Base-by-base conservation (phyloP, 495 filamentous ascomycete genomes). In the Aspergillus heteromorphus region DNA sequence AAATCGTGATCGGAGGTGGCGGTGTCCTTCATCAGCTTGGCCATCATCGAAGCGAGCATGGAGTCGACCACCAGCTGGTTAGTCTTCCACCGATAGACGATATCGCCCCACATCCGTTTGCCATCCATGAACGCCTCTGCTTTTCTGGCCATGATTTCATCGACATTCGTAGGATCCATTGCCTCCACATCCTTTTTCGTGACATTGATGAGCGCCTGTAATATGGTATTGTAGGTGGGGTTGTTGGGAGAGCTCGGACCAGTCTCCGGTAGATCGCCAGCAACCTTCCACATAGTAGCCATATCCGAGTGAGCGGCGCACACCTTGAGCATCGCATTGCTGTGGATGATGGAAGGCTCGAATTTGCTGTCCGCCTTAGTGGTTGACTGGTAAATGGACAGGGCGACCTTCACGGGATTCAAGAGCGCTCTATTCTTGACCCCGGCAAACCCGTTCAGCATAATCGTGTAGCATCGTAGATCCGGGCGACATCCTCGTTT, bases 21-120 rank as follows among this genome's bases (percentile, higher is more conserved):
- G 20, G 81, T 71, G 1, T 38, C 11, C 17, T 88, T 64, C 6
- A 97, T 74, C 2, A 96, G 54, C 18, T 81, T 73, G 10, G 85
- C 89, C 87, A 97, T 92, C 5, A n/a, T n/a, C n/a, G n/a, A n/a
- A n/a, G n/a, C 88, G 74, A 53, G 78, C 81, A 8, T 91, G 84
- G 2, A 96, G 70, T 95, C 90, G 21, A 96, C 71, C 49, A 74
- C 56, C 11, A 97, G 51, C 41, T 83, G 74, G 11, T 84, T 88
- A 23, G 77, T 73, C 30, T 70, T 74, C 92, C 92, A 97, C 45
- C 83, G 81, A 17, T 74, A 68, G 10, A 87, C 67, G 20, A 95
- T 73, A 59, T 93, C 89, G n/a, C 79, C 72, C 93, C 93, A 98
- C 20, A 97, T 70, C 10, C 75, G 71, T 49, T 85, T 82, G 1